Percentiles rank a stretch among this genome's conserved stretches.
These are phyloP conservation scores for Nothophaeocryptopus gaeumannii DNA, from an alignment of 2,329 filamentous ascomycete genomes.

Conservation along the genomic window DNA sequence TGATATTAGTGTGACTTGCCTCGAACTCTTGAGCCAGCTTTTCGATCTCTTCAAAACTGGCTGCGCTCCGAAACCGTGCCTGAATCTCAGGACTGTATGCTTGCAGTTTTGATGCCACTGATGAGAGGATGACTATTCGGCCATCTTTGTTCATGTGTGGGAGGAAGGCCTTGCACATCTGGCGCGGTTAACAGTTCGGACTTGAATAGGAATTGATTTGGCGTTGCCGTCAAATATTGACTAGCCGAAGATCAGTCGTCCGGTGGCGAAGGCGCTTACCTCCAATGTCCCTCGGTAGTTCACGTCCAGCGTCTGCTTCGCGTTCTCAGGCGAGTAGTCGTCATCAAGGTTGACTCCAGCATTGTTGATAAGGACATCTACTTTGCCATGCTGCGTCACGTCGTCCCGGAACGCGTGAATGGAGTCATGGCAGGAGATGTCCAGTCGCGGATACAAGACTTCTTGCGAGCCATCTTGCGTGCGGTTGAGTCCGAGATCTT, in stretches of 20 bases:
- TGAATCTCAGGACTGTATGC: constrained; percentile 29
- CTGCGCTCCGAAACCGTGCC: constrained; percentile 26
- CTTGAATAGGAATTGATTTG: no score
- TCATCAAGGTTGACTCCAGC: constrained; percentile 35
- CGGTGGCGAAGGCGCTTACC: constrained; percentile 26
- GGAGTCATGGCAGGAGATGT: constrained; percentile 28
- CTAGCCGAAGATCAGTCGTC: no score
- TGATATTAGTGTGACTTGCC: constrained; percentile 10
- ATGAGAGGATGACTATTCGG: constrained; percentile 39
- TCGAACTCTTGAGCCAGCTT: constrained; percentile 33
- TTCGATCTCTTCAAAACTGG: constrained; percentile 29
- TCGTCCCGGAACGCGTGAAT: constrained; percentile 30
- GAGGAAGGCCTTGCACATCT: constrained; percentile 36
- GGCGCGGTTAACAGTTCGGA: background rate
- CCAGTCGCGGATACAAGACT: constrained; percentile 33
- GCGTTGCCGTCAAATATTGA: no score
- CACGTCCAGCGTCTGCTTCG: constrained; percentile 33
- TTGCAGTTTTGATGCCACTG: constrained; percentile 32
- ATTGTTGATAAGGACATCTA: constrained; percentile 40
- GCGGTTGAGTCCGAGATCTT: constrained; percentile 27
- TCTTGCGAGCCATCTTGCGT: constrained; percentile 14
- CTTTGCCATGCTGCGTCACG: constrained; percentile 24
- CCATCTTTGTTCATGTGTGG: constrained; percentile 29
- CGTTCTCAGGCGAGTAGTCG: constrained; percentile 28
- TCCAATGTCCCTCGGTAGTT: constrained; percentile 38